phyloP scores from a whole-genome alignment of 1,284 basidiomycete species.

The Naganishia albida region DNA sequence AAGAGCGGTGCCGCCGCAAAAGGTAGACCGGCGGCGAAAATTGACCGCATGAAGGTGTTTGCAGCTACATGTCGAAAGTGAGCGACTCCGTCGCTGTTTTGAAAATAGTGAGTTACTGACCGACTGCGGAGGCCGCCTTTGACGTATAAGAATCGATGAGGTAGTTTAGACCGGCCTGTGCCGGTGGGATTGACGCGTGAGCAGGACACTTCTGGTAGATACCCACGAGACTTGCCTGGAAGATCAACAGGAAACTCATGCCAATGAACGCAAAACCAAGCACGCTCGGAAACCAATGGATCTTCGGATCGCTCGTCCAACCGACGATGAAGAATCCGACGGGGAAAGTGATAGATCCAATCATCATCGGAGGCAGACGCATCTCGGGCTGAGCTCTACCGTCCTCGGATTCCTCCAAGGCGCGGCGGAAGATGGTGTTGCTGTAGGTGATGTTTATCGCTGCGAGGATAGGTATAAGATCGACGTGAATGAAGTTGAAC shows the following conservation, averaged over 20 bases:
- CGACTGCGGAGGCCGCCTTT: slow-evolving; percentile 57
- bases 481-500: background rate
- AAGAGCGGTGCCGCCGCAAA: slow-evolving; percentile 48
- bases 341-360: slow-evolving; percentile 48
- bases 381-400: slow-evolving; percentile 42
- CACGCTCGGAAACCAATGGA: slow-evolving; percentile 47
- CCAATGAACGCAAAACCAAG: slow-evolving; percentile 49
- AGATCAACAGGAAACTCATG: slow-evolving; percentile 47
- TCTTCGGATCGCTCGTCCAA: slow-evolving; percentile 47
- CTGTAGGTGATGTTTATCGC: slow-evolving; percentile 46
- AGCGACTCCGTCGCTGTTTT: background rate
- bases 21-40: slow-evolving; percentile 52
- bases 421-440: slow-evolving; percentile 40
- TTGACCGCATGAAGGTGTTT: slow-evolving; percentile 53
- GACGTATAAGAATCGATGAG: slow-evolving; percentile 68
- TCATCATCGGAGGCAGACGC: slow-evolving; percentile 44
- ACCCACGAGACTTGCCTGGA: slow-evolving; percentile 41
- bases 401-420: slow-evolving; percentile 41
- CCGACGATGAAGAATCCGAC: slow-evolving; percentile 51
- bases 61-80: slow-evolving; percentile 36
- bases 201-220: no score
- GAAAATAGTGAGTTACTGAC: background rate
- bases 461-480: background rate
- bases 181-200: background rate
- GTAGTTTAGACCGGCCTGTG: slow-evolving; percentile 55